These are phyloP conservation scores for Phytophthora hybrid DNA, from an alignment of 352 stramenopile species.

Conservation along the genomic window DNA sequence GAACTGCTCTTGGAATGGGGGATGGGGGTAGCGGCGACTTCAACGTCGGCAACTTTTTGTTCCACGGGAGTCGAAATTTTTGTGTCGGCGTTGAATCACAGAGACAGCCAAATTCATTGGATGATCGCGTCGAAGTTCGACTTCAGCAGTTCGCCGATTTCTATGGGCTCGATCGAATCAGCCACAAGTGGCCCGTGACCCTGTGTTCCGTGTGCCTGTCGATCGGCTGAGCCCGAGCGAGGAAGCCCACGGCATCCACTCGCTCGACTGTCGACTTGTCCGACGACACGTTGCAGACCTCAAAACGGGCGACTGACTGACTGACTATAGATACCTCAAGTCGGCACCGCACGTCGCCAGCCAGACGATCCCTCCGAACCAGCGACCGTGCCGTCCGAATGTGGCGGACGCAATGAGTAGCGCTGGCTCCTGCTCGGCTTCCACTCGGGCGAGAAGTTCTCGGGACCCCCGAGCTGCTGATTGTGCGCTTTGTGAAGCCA, in stretches of 20 bases:
- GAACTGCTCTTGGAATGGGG: background rate
- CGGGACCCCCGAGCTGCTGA: background rate
- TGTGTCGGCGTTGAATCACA: background rate
- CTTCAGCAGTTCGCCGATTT: background rate
- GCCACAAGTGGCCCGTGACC: background rate
- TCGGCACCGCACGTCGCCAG: conserved; percentile 14
- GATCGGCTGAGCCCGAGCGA: background rate
- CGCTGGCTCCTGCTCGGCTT: conserved; percentile 14
- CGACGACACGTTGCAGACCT: background rate
- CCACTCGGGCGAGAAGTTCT: no score
- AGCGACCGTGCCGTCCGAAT: background rate
- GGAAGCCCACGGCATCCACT: background rate
- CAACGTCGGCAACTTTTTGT: conserved; percentile 12
- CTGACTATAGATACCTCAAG: conserved; percentile 23
- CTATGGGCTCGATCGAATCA: background rate
- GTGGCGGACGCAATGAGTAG: background rate
- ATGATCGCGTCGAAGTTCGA: background rate
- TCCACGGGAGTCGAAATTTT: background rate
- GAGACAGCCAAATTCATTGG: background rate
- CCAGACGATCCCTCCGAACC: conserved; percentile 11
- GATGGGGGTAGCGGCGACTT: conserved; percentile 1
- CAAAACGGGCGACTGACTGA: background rate
- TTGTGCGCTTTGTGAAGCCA: background rate
- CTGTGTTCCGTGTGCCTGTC: background rate
- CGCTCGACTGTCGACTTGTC: background rate